Base-by-base conservation (phyloP, 345 rosid species). In the Arabis hirsuta region DNA sequence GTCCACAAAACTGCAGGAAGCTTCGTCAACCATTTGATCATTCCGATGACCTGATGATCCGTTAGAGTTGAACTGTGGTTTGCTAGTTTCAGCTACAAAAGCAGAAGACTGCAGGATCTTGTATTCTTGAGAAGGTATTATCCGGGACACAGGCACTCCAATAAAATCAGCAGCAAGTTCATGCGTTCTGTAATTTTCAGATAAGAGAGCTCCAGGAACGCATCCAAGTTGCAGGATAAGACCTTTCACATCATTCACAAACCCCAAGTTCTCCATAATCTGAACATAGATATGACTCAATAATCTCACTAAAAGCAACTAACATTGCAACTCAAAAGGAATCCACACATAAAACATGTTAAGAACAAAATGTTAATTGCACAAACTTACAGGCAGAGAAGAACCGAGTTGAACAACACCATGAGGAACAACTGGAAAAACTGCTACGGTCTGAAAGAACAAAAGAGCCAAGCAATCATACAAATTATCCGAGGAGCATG, bases 381-480 rank as follows among this genome's bases (percentile, higher is more conserved):
- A 2, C 50, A 32, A 62, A 79, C 98, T 87, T 84, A 95, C 99
- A 52, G 85, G 60, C 19, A 78, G 70, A 31, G 87, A 84, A 50
- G 98, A 92, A 79, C 96, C 99, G 38, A 96, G 85, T 65, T 92
- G 98, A 82, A 92, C 83, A 66, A 96, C 96, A 57, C 99, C 99
- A 66, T 87, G 89, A 41, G 91, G 90, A 55, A 73, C 79, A 71
- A 88, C 86, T 6, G 99, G 97, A 78, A 95, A 78, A 53, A 91
- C 96, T 12, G 84, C 95, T 73, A 96, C 79, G 9, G 97, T 90
- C 97, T 90, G 90, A 78, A 73, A 26, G 60, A 76, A 14, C 42
- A 58, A 63, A 60, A 38, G 32, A 71, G 26, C 3, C 20, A 54
- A 51, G 53, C 11, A 24, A 14, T 12, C 46, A 60, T 11, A 69